phyloP scores from a whole-genome alignment of 2,329 filamentous ascomycete genomes.

The Fusarium globosum region DNA sequence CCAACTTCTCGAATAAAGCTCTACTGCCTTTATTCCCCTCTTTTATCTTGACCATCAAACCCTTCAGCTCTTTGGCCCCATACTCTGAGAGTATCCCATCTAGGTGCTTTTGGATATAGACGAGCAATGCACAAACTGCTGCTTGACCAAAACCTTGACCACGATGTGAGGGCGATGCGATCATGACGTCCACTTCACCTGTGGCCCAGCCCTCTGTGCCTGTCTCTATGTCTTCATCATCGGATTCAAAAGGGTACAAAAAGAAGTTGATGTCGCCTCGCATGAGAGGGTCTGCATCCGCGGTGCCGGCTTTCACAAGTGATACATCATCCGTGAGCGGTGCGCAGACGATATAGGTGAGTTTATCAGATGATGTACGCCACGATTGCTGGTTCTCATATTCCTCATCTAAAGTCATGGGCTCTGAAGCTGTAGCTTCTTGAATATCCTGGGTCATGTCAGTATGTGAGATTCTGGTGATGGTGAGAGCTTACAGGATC shows the following conservation, averaged over 20 bases:
- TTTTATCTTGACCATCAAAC: slow-evolving; percentile 69
- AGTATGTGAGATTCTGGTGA: not conserved
- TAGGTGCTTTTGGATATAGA: slow-evolving; percentile 71
- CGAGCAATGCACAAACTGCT: slow-evolving; percentile 74
- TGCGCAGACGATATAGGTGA: slow-evolving; percentile 89
- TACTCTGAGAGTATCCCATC: slow-evolving; percentile 64
- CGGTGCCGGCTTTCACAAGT: slow-evolving; percentile 50
- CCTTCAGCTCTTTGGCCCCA: slow-evolving; percentile 35
- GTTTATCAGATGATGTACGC: slow-evolving; percentile 83
- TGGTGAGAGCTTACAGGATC: slow-evolving; percentile 65
- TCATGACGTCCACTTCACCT: slow-evolving; percentile 90
- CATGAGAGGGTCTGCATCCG: slow-evolving; percentile 69
- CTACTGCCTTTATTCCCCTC: slow-evolving; percentile 64
- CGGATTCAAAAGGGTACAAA: slow-evolving; percentile 69
- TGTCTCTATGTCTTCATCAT: slow-evolving; percentile 52
- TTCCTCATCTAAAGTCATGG: slow-evolving; percentile 82
- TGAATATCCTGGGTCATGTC: slow-evolving; percentile 72
- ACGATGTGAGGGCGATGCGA: slow-evolving; percentile 69
- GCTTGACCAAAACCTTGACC: slow-evolving; percentile 73
- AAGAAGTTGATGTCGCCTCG: slow-evolving; percentile 86
- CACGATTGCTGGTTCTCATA: slow-evolving; percentile 91
- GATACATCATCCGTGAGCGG: slow-evolving; percentile 47
- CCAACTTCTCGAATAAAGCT: slow-evolving; percentile 62
- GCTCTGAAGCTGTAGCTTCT: slow-evolving; percentile 87
- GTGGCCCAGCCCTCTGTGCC: slow-evolving; percentile 50